Conservation (phyloP, 2,329 filamentous ascomycete species). For the Delphinella strobiligena region DNA sequence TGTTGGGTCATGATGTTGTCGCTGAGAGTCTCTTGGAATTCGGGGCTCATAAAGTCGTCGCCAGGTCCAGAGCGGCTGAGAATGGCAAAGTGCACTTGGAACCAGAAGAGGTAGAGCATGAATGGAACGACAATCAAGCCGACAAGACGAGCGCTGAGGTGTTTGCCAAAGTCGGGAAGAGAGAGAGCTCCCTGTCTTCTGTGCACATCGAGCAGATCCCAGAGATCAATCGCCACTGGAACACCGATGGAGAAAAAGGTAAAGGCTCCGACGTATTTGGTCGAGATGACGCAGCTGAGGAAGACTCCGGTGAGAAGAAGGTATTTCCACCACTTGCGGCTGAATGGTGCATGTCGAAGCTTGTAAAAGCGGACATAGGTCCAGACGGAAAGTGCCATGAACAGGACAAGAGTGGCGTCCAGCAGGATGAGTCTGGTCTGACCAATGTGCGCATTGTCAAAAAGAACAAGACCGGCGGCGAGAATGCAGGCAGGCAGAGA, state of each 20-base stretch:
- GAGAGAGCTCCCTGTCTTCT: slow-evolving; percentile 69
- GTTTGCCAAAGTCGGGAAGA: slow-evolving; percentile 70
- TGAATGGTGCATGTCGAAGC: slow-evolving; percentile 75
- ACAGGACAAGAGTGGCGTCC: slow-evolving; percentile 85
- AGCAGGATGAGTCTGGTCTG: slow-evolving; percentile 92
- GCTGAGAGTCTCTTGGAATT: slow-evolving; percentile 92
- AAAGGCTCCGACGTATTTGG: slow-evolving; percentile 94
- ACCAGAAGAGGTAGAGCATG: slow-evolving; percentile 98
- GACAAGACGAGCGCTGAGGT: slow-evolving; percentile 77
- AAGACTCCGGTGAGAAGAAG: slow-evolving; percentile 86
- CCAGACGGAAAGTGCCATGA: slow-evolving; percentile 89
- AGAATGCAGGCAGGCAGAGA: slow-evolving; percentile 85
- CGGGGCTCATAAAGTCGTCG: slow-evolving; percentile 97
- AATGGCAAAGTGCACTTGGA: slow-evolving; percentile 96
- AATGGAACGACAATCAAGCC: slow-evolving; percentile 86
- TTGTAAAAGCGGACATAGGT: slow-evolving; percentile 98
- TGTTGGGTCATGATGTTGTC: slow-evolving; percentile 90
- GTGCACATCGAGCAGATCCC: slow-evolving; percentile 86
- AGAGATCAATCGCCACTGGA: slow-evolving; percentile 86
- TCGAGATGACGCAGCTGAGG: slow-evolving; percentile 94
- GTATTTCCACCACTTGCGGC: slow-evolving; percentile 99
- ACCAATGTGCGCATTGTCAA: slow-evolving; percentile 95
- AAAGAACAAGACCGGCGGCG: slow-evolving; percentile 73
- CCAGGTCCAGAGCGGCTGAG: slow-evolving; percentile 80
- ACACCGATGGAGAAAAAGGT: slow-evolving; percentile 95